Evolutionary conservation across 1,284 basidiomycete genomes (phyloP), one percentile per base, ranked within the genome.

Genomic region (Apiotrichum mycotoxinovorans): DNA sequence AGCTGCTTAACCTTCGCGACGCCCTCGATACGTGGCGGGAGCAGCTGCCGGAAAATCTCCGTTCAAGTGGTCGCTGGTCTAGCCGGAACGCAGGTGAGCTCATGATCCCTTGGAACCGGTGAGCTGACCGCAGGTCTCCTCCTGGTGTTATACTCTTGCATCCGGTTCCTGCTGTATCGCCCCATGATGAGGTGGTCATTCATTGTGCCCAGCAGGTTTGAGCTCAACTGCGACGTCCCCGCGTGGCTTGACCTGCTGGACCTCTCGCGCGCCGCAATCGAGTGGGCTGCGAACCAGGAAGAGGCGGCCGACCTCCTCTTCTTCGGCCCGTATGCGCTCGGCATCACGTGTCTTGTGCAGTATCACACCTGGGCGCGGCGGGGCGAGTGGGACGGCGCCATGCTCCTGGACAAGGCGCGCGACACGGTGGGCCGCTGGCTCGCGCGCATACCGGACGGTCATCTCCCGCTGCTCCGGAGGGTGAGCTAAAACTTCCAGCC

Each of bases 181-280:
- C 65, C 66, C 7, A 63, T 69, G 38, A 67, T 69, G 66, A 61
- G 64, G n/a, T 67, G 60, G 61, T 66, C 64, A 15, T 69, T 69
- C 55, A 64, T 66, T 43, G 58, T 56, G 40, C 67, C 67, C 7
- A 20, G 46, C 2, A 55, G 54, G 25, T 38, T 69, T 34, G 56
- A 58, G 18, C 43, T 66, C 20, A 54, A 61, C 22, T 35, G 63
- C 18, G 56, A 67, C 45, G 44, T 69, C 4, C 51, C 56, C 0
- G 64, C 56, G 14, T 69, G 67, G 67, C 34, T 57, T 22, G 49
- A 62, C 18, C 45, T 67, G n/a, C 51, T 61, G 38, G 43, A 60
- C 5, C 47, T 62, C 1, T 44, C 62, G 20, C 57, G 60, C 18
- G 34, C 30, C 12, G 60, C 63, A 1, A 51, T 69, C 43, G 67